Percentiles rank a stretch among this genome's conserved stretches.
phyloP scores from a whole-genome alignment of 176 grass and related monocot genomes.

The Canna indica region DNA sequence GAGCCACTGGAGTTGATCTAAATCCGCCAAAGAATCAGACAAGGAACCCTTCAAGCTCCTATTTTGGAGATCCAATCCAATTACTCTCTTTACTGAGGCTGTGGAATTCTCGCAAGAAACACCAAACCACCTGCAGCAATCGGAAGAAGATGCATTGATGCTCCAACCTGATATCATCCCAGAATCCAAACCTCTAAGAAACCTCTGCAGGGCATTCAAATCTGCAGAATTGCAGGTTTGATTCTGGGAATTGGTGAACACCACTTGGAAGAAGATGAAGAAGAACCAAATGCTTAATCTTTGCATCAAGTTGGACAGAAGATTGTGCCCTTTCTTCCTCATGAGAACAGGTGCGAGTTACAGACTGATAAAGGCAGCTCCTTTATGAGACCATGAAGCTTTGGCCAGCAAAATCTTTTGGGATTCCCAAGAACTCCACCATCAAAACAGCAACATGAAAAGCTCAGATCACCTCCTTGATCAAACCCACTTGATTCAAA shows the following conservation, averaged over 20 bases:
- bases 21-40: constrained; percentile 37
- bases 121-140: constrained; percentile 61
- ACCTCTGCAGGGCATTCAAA: constrained; percentile 42
- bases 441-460: background rate
- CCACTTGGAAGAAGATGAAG: constrained; percentile 13
- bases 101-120: constrained; percentile 35
- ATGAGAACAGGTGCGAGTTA: constrained; percentile 5
- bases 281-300: constrained; percentile 17
- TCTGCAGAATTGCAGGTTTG: constrained; percentile 44
- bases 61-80: constrained; percentile 61
- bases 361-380: background rate
- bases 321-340: background rate
- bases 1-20: constrained; percentile 62
- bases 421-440: background rate
- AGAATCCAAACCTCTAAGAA: constrained; percentile 30
- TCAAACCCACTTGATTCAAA: background rate
- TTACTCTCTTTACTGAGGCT: constrained; percentile 22
- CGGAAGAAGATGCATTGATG: constrained; percentile 29
- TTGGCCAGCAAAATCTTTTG: background rate
- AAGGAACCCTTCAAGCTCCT: constrained; percentile 50
- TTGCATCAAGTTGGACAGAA: background rate
- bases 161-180: constrained; percentile 37
- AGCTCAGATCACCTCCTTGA: background rate
- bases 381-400: constrained; percentile 9
- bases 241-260: constrained; percentile 23